A percentile compares a stretch with the other conserved stretches of the same genome.
phyloP scores from a whole-genome alignment of 2,329 filamentous ascomycete species.

The Beauveria sp. region DNA sequence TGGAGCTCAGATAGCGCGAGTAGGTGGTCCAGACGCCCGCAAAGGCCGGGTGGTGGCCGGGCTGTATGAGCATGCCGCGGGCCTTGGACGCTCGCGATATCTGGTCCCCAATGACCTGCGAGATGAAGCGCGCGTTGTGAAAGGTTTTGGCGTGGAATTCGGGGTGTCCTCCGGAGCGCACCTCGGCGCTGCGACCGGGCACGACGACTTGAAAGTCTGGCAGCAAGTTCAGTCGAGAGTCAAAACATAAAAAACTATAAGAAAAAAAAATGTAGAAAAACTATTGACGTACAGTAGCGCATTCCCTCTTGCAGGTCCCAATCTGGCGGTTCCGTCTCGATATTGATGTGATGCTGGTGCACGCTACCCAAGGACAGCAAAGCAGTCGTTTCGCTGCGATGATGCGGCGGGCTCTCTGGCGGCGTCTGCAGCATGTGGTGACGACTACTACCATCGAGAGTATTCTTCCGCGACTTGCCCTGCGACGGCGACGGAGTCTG shows the following conservation, averaged over 20 bases:
- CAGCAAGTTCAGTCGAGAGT: no score
- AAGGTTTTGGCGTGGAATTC: not conserved
- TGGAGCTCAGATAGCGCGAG: not conserved
- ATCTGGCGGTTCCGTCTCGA: not conserved
- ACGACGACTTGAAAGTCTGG: not conserved
- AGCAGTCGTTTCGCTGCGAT: not conserved
- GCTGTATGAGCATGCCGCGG: not conserved
- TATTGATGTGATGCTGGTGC: not conserved
- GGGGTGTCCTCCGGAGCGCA: not conserved
- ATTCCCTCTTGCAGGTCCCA: not conserved
- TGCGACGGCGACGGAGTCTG: not conserved
- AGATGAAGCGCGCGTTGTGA: not conserved
- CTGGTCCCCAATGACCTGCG: not conserved
- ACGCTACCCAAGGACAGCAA: not conserved
- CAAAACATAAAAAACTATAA: not conserved
- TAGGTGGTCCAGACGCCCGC: not conserved
- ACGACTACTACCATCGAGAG: not conserved
- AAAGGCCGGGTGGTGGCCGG: not conserved
- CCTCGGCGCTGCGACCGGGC: not conserved
- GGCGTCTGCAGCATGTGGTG: not conserved
- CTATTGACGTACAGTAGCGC: not conserved
- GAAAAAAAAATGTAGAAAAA: not conserved
- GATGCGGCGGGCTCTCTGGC: not conserved
- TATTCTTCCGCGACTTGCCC: not conserved
- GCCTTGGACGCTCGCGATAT: not conserved